A percentile compares a stretch with the other conserved stretches of the same genome.
Conservation (phyloP, 2,329 filamentous ascomycete genomes). For the Cladophialophora yegresii region DNA sequence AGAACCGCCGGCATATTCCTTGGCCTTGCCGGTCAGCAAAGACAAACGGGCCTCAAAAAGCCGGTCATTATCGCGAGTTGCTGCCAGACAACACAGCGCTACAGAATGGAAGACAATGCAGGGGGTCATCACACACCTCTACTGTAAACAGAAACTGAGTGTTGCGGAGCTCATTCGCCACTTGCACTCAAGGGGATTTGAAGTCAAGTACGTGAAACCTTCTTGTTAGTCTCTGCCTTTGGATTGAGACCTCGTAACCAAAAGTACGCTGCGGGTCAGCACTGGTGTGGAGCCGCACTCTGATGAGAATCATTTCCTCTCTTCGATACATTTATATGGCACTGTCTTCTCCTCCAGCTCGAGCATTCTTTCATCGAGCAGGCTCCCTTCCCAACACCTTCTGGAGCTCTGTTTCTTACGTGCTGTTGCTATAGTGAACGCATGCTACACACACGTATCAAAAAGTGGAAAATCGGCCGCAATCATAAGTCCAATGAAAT, state of each 20-base stretch:
- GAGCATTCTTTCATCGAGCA: not conserved
- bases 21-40: not conserved
- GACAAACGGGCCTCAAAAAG: not conserved
- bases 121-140: constrained; percentile 11
- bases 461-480: constrained; percentile 20
- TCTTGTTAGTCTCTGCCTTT: not conserved
- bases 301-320: not conserved
- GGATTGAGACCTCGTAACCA: not conserved
- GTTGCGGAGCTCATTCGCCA: constrained; percentile 7
- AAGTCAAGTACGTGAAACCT: constrained; percentile 16
- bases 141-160: constrained; percentile 1
- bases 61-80: not conserved
- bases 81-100: constrained; percentile 13
- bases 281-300: not conserved
- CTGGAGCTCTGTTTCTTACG: not conserved
- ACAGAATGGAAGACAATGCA: constrained; percentile 14
- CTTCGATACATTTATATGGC: not conserved
- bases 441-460: constrained; percentile 24
- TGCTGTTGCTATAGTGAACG: constrained; percentile 12
- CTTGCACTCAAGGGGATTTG: constrained; percentile 9
- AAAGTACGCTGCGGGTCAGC: not conserved
- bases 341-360: not conserved
- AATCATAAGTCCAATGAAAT: constrained; percentile 23
- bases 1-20: not conserved
- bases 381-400: not conserved